These are phyloP conservation scores for Picochlorum sp. DNA, from an alignment of 139 green algal species.

Conservation along the genomic window DNA sequence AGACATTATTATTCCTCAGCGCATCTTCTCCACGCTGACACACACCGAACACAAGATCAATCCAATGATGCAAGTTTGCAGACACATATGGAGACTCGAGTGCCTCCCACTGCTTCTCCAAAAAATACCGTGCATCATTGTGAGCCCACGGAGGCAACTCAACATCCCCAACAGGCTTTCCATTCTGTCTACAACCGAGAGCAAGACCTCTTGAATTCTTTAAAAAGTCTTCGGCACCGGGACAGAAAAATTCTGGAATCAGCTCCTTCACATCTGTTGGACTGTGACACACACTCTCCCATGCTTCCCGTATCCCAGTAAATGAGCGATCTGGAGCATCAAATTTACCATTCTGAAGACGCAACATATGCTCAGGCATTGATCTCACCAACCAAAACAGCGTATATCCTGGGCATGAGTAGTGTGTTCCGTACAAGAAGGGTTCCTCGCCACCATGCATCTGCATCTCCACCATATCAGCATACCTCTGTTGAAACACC, in stretches of 20 bases:
- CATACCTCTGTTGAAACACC: constrained; percentile 45
- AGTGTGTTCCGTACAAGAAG: constrained; percentile 94
- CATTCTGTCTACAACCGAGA: constrained; percentile 67
- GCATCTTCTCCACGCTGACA: constrained; percentile 58
- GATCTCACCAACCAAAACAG: constrained; percentile 87
- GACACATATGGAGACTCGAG: constrained; percentile 64
- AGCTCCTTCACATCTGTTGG: constrained; percentile 95
- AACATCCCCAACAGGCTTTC: constrained; percentile 63
- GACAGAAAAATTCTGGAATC: constrained; percentile 90
- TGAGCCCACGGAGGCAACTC: constrained; percentile 74
- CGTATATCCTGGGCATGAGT: constrained; percentile 76
- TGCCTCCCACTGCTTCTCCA: constrained; percentile 26
- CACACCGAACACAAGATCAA: constrained; percentile 84
- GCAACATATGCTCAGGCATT: constrained; percentile 80
- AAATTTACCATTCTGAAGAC: constrained; percentile 86
- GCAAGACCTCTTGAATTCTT: constrained; percentile 60
- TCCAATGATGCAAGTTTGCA: constrained; percentile 80
- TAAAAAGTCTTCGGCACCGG: constrained; percentile 54
- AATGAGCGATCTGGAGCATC: constrained; percentile 90
- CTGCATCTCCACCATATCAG: constrained; percentile 25
- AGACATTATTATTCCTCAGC: constrained; percentile 73
- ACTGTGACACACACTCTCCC: constrained; percentile 59
- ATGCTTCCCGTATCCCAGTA: constrained; percentile 63
- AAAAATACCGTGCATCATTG: constrained; percentile 14
- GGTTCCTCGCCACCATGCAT: constrained; percentile 23